Evolutionary conservation across 1,284 basidiomycete species (phyloP), one percentile per base, ranked within the genome.

Genomic region (Phylloporus gajari): DNA sequence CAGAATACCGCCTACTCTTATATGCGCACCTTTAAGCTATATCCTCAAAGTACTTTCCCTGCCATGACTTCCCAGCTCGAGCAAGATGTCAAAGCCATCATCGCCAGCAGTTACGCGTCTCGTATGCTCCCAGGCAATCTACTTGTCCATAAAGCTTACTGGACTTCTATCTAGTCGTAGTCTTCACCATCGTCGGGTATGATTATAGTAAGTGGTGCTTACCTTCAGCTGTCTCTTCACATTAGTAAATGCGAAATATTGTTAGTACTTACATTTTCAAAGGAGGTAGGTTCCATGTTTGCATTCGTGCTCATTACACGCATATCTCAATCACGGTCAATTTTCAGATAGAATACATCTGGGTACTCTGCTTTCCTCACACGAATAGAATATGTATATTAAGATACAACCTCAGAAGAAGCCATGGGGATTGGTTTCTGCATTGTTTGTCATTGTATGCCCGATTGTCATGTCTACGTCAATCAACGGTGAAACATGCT

Each of bases 271-370:
- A 56, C 65, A 35, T 42, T 66, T n/a, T 30, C 65, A 7, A 27
- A 25, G 5, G 65, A 66, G 51, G 65, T 66, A 30, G 5, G 38
- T 12, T 40, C 13, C 15, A 25, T 17, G 13, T 62, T 64, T 9
- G 13, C 44, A 12, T 15, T 15, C 15, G 27, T 7, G 15, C 8
- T 35, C 35, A 35, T 35, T 8, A 5, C 35, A 35, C 35, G 8
- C 8, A 30, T 27, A 21, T 19, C 46, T 15, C 17, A 23, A 53
- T 53, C 42, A 42, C 12, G 11, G 42, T 13, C 17, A 42, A 44
- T 42, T 38, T 35, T 42, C 27, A 56, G 65, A 30, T 66, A 30
- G 65, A 66, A 42, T 56, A 66, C 27, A 40, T 66, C 23, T 66
- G 65, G 65, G 65, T 66, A 5, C 11, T 53, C 25, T 11, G 23